These are phyloP conservation scores for Zalaria obscura DNA, from an alignment of 2,329 filamentous ascomycete species.

Conservation along the genomic window DNA sequence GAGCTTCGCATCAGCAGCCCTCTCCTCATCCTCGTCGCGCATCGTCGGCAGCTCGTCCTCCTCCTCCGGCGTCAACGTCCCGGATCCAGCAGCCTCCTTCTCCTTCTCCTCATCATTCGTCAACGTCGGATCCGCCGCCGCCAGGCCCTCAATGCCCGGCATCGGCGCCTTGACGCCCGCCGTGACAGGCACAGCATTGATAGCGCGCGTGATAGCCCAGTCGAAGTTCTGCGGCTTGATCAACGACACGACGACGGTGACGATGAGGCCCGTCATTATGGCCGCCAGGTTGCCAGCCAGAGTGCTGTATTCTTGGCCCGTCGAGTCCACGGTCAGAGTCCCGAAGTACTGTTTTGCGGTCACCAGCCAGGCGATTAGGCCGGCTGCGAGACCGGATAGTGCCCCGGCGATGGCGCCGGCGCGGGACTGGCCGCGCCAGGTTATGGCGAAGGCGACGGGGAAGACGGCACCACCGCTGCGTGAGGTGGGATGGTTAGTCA, in stretches of 20 bases:
- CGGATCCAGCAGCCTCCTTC: neutral
- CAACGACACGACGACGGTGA: conserved; percentile 18
- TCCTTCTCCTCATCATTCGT: conserved; percentile 5
- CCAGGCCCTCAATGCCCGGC: neutral
- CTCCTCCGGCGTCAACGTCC: neutral
- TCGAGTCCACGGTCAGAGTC: conserved; percentile 23
- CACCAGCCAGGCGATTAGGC: conserved; percentile 23
- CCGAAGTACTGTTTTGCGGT: conserved; percentile 21
- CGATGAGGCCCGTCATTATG: conserved; percentile 12
- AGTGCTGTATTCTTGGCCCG: conserved; percentile 23
- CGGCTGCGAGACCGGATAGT: conserved; percentile 18
- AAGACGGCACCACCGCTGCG: conserved; percentile 25
- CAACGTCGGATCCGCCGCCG: neutral
- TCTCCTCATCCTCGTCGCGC: neutral
- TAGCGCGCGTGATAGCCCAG: conserved; percentile 23
- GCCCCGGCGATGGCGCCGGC: conserved; percentile 20
- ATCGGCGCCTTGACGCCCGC: conserved; percentile 5
- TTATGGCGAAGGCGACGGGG: conserved; percentile 15
- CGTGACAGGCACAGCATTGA: conserved; percentile 15
- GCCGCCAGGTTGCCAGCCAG: conserved; percentile 23
- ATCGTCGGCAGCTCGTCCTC: neutral
- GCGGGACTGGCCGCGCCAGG: conserved; percentile 20
- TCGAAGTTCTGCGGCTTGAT: conserved; percentile 24
- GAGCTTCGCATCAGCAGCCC: conserved; percentile 9
- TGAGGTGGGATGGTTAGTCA: neutral